phyloP scores from a whole-genome alignment of 371 early-diverging fungal genomes.

The Batkoa obscura region DNA sequence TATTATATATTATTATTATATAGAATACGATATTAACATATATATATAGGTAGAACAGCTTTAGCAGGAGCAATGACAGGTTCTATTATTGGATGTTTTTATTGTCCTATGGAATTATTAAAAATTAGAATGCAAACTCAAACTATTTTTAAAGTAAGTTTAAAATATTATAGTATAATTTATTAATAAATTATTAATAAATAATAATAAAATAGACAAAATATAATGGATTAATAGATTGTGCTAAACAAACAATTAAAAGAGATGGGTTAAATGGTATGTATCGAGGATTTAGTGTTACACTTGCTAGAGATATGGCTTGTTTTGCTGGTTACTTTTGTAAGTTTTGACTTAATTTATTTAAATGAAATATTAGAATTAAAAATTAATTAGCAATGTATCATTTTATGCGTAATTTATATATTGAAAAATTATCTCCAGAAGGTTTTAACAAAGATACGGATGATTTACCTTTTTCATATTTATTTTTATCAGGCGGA shows the following conservation, averaged over 20 bases:
- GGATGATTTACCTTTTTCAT: not conserved
- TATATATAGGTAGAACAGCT: constrained; percentile 28
- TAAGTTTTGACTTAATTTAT: constrained; percentile 9
- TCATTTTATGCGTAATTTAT: not conserved
- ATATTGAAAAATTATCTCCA: not conserved
- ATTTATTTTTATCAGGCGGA: constrained; percentile 33
- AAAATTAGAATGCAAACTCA: constrained; percentile 76
- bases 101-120: constrained; percentile 66
- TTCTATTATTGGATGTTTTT: constrained; percentile 60
- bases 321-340: constrained; percentile 70
- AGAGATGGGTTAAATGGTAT: constrained; percentile 45
- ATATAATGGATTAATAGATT: constrained; percentile 57
- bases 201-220: constrained; percentile 7
- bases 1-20: no score
- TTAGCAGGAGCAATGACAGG: constrained; percentile 68
- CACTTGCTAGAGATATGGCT: constrained; percentile 67
- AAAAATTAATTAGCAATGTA: not conserved
- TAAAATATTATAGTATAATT: not conserved
- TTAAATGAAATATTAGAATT: no score
- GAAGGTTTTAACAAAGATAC: not conserved
- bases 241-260: constrained; percentile 43
- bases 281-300: constrained; percentile 64
- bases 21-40: not conserved
- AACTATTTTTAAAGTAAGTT: constrained; percentile 10
- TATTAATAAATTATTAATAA: no score